Conservation (phyloP, 176 grass and related monocot genomes). For the Oryza glumipatula region DNA sequence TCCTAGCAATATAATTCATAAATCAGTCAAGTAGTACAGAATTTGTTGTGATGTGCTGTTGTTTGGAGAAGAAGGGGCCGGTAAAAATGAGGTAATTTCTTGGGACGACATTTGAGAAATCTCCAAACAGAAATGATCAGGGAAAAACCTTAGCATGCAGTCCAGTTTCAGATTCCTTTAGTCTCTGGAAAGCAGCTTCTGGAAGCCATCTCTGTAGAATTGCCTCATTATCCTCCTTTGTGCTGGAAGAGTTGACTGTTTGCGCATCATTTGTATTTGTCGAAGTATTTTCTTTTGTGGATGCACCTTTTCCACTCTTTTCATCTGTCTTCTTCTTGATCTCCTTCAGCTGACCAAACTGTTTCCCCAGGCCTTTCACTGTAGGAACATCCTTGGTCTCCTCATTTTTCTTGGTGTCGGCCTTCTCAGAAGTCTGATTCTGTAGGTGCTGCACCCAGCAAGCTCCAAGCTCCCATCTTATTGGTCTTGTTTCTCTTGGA, state of each 20-base stretch:
- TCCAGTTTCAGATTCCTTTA: slow-evolving; percentile 88
- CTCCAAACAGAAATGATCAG: slow-evolving; percentile 29
- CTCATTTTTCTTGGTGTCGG: slow-evolving; percentile 71
- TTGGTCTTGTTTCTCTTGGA: slow-evolving; percentile 60
- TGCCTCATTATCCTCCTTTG: slow-evolving; percentile 67
- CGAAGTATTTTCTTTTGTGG: slow-evolving; percentile 49
- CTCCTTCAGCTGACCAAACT: slow-evolving; percentile 91
- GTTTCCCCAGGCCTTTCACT: slow-evolving; percentile 95
- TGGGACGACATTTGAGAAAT: slow-evolving; percentile 23
- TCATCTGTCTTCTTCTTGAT: slow-evolving; percentile 97
- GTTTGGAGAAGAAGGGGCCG: neutral
- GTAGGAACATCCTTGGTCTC: slow-evolving; percentile 69
- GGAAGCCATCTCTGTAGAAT: slow-evolving; percentile 65
- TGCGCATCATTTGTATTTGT: slow-evolving; percentile 45
- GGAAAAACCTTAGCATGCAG: slow-evolving; percentile 88
- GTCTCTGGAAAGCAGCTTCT: slow-evolving; percentile 75
- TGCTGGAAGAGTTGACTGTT: slow-evolving; percentile 33
- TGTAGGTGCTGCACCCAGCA: slow-evolving; percentile 99
- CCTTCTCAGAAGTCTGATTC: slow-evolving; percentile 76
- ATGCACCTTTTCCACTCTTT: slow-evolving; percentile 52
- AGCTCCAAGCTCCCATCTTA: slow-evolving; percentile 98
- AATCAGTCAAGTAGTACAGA: slow-evolving; percentile 10
- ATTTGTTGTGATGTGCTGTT: slow-evolving; percentile 4
- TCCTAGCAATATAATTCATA: slow-evolving; percentile 30
- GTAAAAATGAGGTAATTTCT: slow-evolving; percentile 16